Conservation (phyloP, 768 basidiomycete species). For the Ephemerocybe angulata region DNA sequence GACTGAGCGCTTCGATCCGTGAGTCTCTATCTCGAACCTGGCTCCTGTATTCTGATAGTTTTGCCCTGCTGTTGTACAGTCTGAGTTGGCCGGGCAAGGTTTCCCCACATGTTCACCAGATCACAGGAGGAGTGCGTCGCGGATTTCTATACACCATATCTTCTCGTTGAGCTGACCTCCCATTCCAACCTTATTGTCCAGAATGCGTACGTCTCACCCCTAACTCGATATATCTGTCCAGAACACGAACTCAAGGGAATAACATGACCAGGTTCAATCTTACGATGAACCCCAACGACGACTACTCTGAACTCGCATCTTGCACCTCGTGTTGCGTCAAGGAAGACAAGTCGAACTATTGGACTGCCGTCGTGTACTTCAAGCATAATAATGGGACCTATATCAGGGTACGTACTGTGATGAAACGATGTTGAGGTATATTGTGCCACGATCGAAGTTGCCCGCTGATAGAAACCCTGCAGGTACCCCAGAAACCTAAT, state of each 20-base stretch:
- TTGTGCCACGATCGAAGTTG: not conserved
- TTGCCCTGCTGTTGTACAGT: not conserved
- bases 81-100: constrained; percentile 4
- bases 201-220: not conserved
- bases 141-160: not conserved
- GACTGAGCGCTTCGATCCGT: constrained; percentile 10
- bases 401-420: not conserved
- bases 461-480: not conserved
- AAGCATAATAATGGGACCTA: not conserved
- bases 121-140: constrained; percentile 5
- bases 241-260: not conserved
- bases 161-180: not conserved
- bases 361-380: constrained; percentile 5
- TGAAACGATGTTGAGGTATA: not conserved
- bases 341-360: constrained; percentile 10
- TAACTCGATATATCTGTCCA: not conserved
- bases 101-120: constrained; percentile 9
- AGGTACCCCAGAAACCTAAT: constrained; percentile 10
- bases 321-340: constrained; percentile 7
- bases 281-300: not conserved
- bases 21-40: not conserved
- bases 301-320: not conserved
- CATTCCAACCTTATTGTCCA: not conserved
- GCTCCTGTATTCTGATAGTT: not conserved
- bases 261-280: constrained; percentile 1